Percentiles rank a stretch among this genome's conserved stretches.
Conservation (phyloP, 768 basidiomycete genomes). For the Lactarius akahatsu region DNA sequence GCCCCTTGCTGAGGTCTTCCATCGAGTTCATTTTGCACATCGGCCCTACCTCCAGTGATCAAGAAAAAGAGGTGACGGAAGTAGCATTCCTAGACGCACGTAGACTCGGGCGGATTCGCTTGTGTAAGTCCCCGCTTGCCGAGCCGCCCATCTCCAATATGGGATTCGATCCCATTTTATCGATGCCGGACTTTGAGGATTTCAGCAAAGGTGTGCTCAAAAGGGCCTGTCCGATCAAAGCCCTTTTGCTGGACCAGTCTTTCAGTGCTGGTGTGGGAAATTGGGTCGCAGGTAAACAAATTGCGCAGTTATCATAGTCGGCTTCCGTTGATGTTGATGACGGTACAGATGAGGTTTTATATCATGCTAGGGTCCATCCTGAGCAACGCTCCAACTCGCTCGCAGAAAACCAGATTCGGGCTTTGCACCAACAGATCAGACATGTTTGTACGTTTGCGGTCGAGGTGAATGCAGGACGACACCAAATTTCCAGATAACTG, state of each 20-base stretch:
- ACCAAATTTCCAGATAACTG: conserved; percentile 63
- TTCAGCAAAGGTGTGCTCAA: conserved; percentile 51
- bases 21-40: conserved; percentile 64
- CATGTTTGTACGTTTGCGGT: conserved; percentile 63
- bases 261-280: conserved; percentile 83
- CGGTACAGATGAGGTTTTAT: conserved; percentile 63
- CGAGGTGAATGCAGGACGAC: conserved; percentile 68
- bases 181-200: conserved; percentile 56
- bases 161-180: conserved; percentile 76
- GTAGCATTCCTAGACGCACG: conserved; percentile 73
- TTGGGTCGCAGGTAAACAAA: conserved; percentile 67
- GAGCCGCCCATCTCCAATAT: conserved; percentile 72
- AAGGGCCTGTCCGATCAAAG: conserved; percentile 66
- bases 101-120: conserved; percentile 66
- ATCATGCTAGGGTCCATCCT: conserved; percentile 72
- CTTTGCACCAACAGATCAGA: conserved; percentile 52
- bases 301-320: background rate
- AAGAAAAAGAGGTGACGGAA: conserved; percentile 39
- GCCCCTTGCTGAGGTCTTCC: background rate
- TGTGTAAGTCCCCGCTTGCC: conserved; percentile 52
- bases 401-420: conserved; percentile 46
- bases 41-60: conserved; percentile 31
- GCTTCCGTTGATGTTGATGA: background rate
- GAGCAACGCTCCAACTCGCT: conserved; percentile 63
- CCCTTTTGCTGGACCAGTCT: conserved; percentile 73